Base-by-base conservation (phyloP, 2,329 filamentous ascomycete species). In the Bimuria novae-zelandiae region DNA sequence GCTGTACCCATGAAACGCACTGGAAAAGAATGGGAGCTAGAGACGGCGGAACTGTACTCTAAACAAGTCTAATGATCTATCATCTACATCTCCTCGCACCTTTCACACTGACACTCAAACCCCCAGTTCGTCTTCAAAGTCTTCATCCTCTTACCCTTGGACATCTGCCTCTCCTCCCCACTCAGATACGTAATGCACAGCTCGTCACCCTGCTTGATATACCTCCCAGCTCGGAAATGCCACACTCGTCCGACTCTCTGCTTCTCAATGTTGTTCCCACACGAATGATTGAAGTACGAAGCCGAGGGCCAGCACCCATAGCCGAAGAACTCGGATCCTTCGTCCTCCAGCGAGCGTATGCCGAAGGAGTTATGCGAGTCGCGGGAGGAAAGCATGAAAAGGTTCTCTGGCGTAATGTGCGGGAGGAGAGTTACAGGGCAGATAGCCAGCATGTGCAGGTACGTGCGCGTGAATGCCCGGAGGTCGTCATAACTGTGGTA, bases 261-360 rank as follows among this genome's bases (percentile, higher is more conserved):
- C 69, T 80, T 80, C 39, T 61, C 63, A 1, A 80, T 55, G 37
- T 77, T 80, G 21, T 77, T 77, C 14, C 46, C 62, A 59, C 78
- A 80, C 4, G 71, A 75, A 56, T 80, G 78, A 46, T 80, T 80
- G 68, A 79, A 80, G 62, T 79, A 80, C 55, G 73, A 76, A 0
- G 78, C 77, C 4, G 64, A 63, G 0, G 77, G 75, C 72, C 77
- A 80, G 29, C 79, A 71, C 0, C 74, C 77, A 43, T 77, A 80
- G 14, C 78, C 78, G 54, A 80, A 75, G 60, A 79, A 80, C 60
- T 80, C 78, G 7, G 74, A 72, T 7, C 75, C 76, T 30, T 76
- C 77, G 44, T 78, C 76, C 45, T 75, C 75, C 3, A 76, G 69
- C 10, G 67, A 70, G 6, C 75, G 73, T 37, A 80, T 77, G 25